Conservation (phyloP, 352 stramenopile species). For the Thalassiosira mediterranea region DNA sequence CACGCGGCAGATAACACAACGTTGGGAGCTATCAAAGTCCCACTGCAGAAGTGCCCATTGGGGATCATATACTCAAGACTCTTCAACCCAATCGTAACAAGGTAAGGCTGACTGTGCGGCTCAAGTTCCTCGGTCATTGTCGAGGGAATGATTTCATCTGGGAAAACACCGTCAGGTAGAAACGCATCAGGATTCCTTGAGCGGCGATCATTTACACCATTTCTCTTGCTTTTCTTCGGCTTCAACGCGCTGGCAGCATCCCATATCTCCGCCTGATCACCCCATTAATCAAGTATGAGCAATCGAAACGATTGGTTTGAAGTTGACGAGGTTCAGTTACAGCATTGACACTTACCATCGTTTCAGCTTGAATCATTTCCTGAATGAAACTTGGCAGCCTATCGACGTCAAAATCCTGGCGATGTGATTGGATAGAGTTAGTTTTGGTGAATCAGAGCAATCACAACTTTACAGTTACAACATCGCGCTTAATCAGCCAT, state of each 20-base stretch:
- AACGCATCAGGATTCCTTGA: too few relatives aligned
- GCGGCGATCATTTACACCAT: too few relatives aligned
- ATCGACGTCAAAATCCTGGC: conserved; percentile 9
- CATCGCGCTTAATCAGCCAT: too few relatives aligned
- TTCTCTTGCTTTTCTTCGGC: too few relatives aligned
- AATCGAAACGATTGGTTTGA: too few relatives aligned
- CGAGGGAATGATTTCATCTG: too few relatives aligned
- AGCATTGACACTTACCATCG: too few relatives aligned
- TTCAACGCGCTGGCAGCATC: too few relatives aligned
- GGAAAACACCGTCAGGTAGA: too few relatives aligned
- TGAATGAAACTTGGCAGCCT: conserved; percentile 8
- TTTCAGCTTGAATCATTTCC: conserved; percentile 1
- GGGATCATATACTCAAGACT: not conserved
- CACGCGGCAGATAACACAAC: conserved; percentile 14
- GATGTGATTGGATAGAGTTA: not conserved
- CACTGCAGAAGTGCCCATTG: conserved; percentile 3
- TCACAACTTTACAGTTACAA: not conserved
- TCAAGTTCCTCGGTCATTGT: not conserved
- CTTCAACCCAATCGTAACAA: conserved; percentile 8
- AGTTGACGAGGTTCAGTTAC: too few relatives aligned
- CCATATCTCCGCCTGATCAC: too few relatives aligned
- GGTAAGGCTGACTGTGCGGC: not conserved
- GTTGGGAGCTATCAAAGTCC: conserved; percentile 1
- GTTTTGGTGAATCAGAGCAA: not conserved
- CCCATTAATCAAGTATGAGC: too few relatives aligned